A percentile compares a stretch with the other conserved stretches of the same genome.
Evolutionary conservation across 2,329 filamentous ascomycete species (phyloP).

Genomic region (Scytalidium lignicola): DNA sequence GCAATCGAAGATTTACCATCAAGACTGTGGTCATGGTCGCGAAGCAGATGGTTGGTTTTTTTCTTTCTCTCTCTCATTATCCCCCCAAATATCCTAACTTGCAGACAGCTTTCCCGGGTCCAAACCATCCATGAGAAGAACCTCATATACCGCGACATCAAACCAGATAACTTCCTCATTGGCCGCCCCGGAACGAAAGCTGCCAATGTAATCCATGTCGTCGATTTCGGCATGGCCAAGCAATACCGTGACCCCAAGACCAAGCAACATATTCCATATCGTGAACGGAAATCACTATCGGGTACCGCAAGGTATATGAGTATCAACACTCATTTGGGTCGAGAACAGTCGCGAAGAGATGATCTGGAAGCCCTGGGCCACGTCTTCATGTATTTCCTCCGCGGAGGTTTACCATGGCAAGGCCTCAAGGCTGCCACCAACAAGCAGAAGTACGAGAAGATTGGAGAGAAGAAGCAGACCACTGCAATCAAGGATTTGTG

Average conservation of each 20-base stretch:
- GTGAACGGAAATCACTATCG: slow-evolving; percentile 93
- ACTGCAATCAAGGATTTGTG: slow-evolving; percentile 95
- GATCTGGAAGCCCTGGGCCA: slow-evolving; percentile 84
- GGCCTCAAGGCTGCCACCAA: slow-evolving; percentile 69
- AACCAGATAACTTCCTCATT: slow-evolving; percentile 98
- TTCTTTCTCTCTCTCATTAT: neutral
- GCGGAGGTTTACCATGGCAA: slow-evolving; percentile 68
- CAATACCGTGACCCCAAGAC: slow-evolving; percentile 98
- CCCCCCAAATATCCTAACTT: slow-evolving; percentile 8
- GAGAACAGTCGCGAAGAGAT: slow-evolving; percentile 93
- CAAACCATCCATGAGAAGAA: slow-evolving; percentile 98
- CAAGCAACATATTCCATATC: slow-evolving; percentile 97
- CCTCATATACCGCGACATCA: slow-evolving; percentile 98
- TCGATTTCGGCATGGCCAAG: slow-evolving; percentile 99
- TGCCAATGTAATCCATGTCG: slow-evolving; percentile 97
- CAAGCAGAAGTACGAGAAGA: slow-evolving; percentile 99
- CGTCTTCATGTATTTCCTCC: slow-evolving; percentile 70
- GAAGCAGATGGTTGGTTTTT: slow-evolving; percentile 79
- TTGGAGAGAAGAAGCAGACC: slow-evolving; percentile 99
- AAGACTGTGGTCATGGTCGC: slow-evolving; percentile 99
- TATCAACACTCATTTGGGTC: slow-evolving; percentile 96
- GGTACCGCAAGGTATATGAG: slow-evolving; percentile 98
- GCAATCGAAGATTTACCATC: slow-evolving; percentile 87
- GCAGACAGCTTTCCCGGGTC: slow-evolving; percentile 72
- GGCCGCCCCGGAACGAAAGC: slow-evolving; percentile 86